A percentile compares a stretch with the other conserved stretches of the same genome.
phyloP scores from a whole-genome alignment of 441 rosid genomes.

The Euphorbia corollata region DNA sequence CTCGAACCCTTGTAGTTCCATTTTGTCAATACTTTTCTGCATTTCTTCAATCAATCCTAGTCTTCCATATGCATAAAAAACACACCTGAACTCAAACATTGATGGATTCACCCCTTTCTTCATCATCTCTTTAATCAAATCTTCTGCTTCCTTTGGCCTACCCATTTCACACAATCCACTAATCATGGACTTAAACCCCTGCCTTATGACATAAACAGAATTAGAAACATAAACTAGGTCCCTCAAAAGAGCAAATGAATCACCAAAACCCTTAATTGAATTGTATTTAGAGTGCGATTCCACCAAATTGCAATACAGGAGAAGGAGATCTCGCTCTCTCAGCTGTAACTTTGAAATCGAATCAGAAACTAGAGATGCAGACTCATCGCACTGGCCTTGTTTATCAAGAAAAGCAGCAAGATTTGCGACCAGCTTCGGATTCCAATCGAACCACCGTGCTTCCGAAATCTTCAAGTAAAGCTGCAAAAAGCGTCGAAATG shows the following conservation, averaged over 20 bases:
- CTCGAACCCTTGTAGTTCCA: constrained; percentile 43
- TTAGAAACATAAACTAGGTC: constrained; percentile 34
- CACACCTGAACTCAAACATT: constrained; percentile 43
- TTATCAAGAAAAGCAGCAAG: constrained; percentile 51
- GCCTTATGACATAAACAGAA: constrained; percentile 54
- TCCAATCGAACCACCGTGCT: constrained; percentile 79
- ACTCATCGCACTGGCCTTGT: constrained; percentile 40
- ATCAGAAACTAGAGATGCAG: constrained; percentile 37
- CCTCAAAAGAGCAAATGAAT: constrained; percentile 31
- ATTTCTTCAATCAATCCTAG: constrained; percentile 62
- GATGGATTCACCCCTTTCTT: constrained; percentile 35
- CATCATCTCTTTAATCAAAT: constrained; percentile 45
- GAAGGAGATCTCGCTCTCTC: constrained; percentile 51
- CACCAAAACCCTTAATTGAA: constrained; percentile 41
- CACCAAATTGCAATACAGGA: constrained; percentile 49
- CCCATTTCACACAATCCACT: constrained; percentile 64
- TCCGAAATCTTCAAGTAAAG: constrained; percentile 53
- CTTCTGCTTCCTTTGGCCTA: constrained; percentile 56
- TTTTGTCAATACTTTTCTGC: constrained; percentile 35
- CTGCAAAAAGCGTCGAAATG: constrained; percentile 26
- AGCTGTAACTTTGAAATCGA: constrained; percentile 35
- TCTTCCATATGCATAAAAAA: constrained; percentile 57
- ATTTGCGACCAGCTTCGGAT: constrained; percentile 63
- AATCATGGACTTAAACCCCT: constrained; percentile 55
- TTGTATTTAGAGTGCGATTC: constrained; percentile 49